These are phyloP conservation scores for Candolleomyces eurysporus DNA, from an alignment of 768 basidiomycete genomes.

Conservation along the genomic window DNA sequence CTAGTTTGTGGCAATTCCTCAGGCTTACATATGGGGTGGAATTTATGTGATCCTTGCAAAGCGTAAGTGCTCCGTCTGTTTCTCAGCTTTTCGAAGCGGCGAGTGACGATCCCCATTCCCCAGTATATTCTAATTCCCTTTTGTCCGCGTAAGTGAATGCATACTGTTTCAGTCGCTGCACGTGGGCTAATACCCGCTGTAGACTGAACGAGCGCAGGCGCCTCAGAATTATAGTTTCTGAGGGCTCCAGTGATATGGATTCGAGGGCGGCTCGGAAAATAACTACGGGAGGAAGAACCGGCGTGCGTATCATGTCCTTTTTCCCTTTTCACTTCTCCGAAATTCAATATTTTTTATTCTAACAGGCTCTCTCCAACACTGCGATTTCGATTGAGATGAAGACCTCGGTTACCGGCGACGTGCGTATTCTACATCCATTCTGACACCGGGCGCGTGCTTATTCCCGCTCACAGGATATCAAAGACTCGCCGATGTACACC, in stretches of 20 bases:
- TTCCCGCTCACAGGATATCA: background rate
- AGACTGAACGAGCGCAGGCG: conserved; percentile 21
- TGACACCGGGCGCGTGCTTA: background rate
- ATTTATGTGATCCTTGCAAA: conserved; percentile 30
- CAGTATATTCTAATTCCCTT: conserved; percentile 27
- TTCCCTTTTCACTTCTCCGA: background rate
- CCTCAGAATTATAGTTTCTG: conserved; percentile 14
- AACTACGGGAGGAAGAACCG: background rate
- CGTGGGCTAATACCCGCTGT: background rate
- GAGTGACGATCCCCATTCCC: background rate
- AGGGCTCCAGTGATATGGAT: background rate
- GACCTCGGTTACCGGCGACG: background rate
- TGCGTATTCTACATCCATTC: background rate
- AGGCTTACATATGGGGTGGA: conserved; percentile 27
- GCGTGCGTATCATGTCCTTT: background rate
- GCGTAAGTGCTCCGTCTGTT: conserved; percentile 16
- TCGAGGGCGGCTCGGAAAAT: background rate
- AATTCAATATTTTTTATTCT: background rate
- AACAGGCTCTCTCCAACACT: background rate
- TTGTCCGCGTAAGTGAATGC: conserved; percentile 19
- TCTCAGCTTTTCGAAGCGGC: background rate
- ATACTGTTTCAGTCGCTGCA: background rate
- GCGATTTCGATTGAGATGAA: background rate
- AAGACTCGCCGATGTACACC: background rate
- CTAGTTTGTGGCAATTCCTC: conserved; percentile 20